phyloP scores from a whole-genome alignment of 2,329 filamentous ascomycete species.

The Chalaropsis thielavioides region DNA sequence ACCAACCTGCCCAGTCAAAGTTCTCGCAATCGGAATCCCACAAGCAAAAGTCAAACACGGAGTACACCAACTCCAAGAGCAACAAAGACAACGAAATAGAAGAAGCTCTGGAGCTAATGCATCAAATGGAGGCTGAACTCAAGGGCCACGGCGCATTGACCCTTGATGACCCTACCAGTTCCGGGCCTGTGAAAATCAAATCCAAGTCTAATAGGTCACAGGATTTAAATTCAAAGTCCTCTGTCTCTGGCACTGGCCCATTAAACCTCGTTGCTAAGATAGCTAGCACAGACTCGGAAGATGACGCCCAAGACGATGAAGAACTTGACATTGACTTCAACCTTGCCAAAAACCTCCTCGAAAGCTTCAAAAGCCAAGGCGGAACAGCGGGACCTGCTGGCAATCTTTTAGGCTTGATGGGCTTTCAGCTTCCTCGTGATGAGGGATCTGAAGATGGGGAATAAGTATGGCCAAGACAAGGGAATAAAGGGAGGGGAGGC shows the following conservation, averaged over 20 bases:
- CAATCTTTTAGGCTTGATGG: conserved; percentile 78
- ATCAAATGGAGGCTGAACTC: conserved; percentile 59
- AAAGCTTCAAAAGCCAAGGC: conserved; percentile 82
- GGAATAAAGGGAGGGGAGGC: background rate
- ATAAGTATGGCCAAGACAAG: background rate
- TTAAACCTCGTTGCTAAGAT: background rate
- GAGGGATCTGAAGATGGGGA: conserved; percentile 40
- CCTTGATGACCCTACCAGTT: conserved; percentile 30
- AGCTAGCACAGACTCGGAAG: conserved; percentile 19
- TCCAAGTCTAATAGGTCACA: background rate
- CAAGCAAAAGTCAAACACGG: background rate
- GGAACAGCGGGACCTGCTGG: conserved; percentile 75
- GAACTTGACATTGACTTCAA: conserved; percentile 72
- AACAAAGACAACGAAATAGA: conserved; percentile 34
- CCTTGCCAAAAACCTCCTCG: conserved; percentile 75
- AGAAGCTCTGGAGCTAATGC: conserved; percentile 50
- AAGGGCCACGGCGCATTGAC: conserved; percentile 52
- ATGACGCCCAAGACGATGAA: conserved; percentile 37
- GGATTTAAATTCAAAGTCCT: background rate
- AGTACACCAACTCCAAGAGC: conserved; percentile 21
- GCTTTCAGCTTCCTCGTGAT: conserved; percentile 65
- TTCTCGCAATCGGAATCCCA: too few species aligned
- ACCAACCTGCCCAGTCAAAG: background rate
- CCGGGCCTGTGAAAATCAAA: background rate
- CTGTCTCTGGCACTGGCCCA: background rate